These are phyloP conservation scores for Claviceps paspali DNA, from an alignment of 2,329 filamentous ascomycete species.

Conservation along the genomic window DNA sequence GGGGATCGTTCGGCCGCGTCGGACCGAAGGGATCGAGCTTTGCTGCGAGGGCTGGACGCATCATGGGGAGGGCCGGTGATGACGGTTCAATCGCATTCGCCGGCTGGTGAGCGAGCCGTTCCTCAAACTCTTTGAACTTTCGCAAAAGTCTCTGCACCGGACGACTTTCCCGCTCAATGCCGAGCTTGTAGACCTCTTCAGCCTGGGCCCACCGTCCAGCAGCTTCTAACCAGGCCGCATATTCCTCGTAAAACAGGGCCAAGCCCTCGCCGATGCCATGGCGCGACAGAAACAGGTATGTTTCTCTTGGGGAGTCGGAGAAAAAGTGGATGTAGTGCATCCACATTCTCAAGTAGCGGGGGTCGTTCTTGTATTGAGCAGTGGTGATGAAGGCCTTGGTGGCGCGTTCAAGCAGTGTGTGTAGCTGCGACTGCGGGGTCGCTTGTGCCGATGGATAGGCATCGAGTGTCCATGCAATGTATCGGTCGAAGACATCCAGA, in stretches of 20 bases:
- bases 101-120: constrained; percentile 52
- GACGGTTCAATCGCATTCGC: constrained; percentile 51
- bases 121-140: constrained; percentile 87
- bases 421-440: constrained; percentile 78
- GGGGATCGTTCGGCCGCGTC: constrained; percentile 44
- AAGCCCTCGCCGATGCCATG: constrained; percentile 76
- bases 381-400: constrained; percentile 82
- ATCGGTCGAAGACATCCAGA: constrained; percentile 87
- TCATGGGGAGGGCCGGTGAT: constrained; percentile 72
- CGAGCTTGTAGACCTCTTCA: constrained; percentile 83
- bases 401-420: constrained; percentile 77
- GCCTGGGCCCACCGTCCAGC: constrained; percentile 77
- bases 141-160: constrained; percentile 67
- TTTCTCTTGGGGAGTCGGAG: constrained; percentile 82
- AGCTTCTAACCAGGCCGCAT: constrained; percentile 80
- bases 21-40: constrained; percentile 72
- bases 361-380: constrained; percentile 85
- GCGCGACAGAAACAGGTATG: constrained; percentile 78
- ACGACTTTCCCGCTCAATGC: constrained; percentile 75
- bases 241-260: constrained; percentile 93
- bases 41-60: constrained; percentile 68
- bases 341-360: constrained; percentile 86
- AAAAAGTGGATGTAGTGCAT: constrained; percentile 87
- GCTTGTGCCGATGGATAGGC: constrained; percentile 90
- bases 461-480: constrained; percentile 92